phyloP scores from a whole-genome alignment of 495 filamentous ascomycete genomes.

The Darksidea phi region DNA sequence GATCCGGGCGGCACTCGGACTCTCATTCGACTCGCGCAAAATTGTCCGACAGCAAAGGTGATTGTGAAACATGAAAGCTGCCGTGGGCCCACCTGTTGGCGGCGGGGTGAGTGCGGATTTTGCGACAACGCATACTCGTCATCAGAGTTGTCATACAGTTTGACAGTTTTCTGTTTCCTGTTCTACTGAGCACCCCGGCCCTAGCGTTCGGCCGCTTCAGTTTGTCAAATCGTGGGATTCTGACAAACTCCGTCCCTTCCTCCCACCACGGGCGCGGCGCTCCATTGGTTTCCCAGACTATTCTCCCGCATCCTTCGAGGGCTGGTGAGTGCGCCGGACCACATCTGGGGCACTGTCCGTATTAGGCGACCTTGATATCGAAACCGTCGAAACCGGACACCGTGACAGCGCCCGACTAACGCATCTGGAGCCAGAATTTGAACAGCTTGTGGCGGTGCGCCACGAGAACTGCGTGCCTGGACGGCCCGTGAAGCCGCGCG shows the following conservation, averaged over 20 bases:
- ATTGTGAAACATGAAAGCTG: conserved; percentile 25
- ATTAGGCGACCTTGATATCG: no score
- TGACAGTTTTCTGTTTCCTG: conserved; percentile 12
- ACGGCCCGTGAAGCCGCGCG: neutral
- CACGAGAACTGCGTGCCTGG: neutral
- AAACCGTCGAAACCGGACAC: neutral
- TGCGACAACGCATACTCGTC: conserved; percentile 1
- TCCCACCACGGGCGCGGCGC: no score
- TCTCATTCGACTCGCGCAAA: neutral
- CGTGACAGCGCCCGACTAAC: neutral
- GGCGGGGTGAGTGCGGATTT: conserved; percentile 17
- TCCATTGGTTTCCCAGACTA: no score
- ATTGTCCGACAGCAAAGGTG: conserved; percentile 19
- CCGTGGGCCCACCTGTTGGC: conserved; percentile 18
- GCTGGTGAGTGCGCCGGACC: no score
- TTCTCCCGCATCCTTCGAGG: no score
- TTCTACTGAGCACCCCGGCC: neutral
- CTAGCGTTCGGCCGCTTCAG: no score
- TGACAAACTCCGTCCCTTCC: no score
- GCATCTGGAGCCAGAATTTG: neutral
- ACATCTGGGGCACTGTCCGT: no score
- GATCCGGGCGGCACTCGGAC: neutral
- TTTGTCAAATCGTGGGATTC: no score
- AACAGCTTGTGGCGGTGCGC: conserved; percentile 4
- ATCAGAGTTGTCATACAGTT: conserved; percentile 7